Percentiles rank a stretch among this genome's conserved stretches.
These are phyloP conservation scores for Helotiales sp. DNA, from an alignment of 2,329 filamentous ascomycete genomes.

Conservation along the genomic window DNA sequence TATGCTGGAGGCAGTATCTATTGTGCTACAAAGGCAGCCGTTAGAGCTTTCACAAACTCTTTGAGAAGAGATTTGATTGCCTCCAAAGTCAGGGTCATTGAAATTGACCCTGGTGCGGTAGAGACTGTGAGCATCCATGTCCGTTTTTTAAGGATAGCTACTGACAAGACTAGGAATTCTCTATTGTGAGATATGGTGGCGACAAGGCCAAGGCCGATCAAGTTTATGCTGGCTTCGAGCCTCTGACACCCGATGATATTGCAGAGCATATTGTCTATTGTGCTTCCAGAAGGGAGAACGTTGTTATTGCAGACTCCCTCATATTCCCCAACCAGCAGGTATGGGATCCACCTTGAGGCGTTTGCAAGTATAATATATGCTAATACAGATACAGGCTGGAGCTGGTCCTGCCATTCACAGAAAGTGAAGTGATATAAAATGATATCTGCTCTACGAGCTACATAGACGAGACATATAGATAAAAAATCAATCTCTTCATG, in stretches of 20 bases:
- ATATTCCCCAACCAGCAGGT: conserved; percentile 91
- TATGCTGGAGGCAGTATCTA: conserved; percentile 89
- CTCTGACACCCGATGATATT: conserved; percentile 86
- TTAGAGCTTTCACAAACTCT: conserved; percentile 80
- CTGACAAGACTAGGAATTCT: conserved; percentile 66
- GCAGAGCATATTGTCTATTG: conserved; percentile 88
- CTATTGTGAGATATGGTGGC: conserved; percentile 81
- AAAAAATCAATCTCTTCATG: no score
- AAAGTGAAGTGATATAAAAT: conserved; percentile 29
- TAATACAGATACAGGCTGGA: conserved; percentile 31
- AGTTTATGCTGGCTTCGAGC: conserved; percentile 80
- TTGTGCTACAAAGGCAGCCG: conserved; percentile 89
- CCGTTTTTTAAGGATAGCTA: background rate
- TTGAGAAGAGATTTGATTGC: conserved; percentile 81
- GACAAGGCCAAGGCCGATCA: conserved; percentile 88
- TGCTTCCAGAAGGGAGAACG: conserved; percentile 82
- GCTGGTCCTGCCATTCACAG: conserved; percentile 46
- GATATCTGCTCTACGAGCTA: no score
- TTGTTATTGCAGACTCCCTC: conserved; percentile 84
- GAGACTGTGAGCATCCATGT: conserved; percentile 62
- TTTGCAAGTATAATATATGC: conserved; percentile 29
- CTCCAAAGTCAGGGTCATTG: conserved; percentile 79
- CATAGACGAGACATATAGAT: no score
- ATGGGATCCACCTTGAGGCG: conserved; percentile 32
- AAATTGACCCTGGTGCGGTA: conserved; percentile 88